These are phyloP conservation scores for Aspergillus terreus DNA, from an alignment of 2,329 filamentous ascomycete species.

Conservation along the genomic window DNA sequence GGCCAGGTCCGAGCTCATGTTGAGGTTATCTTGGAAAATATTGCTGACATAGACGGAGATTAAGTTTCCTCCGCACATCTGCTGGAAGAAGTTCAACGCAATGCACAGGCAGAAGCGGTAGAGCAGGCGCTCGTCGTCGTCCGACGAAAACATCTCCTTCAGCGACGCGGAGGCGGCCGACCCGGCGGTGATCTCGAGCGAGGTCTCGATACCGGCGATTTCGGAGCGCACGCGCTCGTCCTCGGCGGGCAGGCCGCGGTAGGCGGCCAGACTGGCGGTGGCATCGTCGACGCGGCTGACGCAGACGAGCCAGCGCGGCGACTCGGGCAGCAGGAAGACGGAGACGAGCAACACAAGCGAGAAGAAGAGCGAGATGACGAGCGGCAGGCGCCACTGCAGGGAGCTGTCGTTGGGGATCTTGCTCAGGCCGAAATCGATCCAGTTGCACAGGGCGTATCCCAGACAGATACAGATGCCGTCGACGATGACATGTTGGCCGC, in stretches of 20 bases:
- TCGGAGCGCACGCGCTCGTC: constrained; percentile 13
- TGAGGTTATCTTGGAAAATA: constrained; percentile 14
- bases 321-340: constrained; percentile 51
- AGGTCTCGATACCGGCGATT: constrained; percentile 16
- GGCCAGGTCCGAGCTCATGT: constrained; percentile 13
- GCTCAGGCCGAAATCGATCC: constrained; percentile 49
- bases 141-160: constrained; percentile 14
- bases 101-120: constrained; percentile 20
- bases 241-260: constrained; percentile 10
- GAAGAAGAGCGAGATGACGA: constrained; percentile 54
- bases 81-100: constrained; percentile 16
- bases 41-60: constrained; percentile 16
- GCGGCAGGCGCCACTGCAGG: constrained; percentile 51
- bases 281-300: constrained; percentile 17
- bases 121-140: constrained; percentile 17
- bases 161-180: constrained; percentile 7
- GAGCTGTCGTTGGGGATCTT: constrained; percentile 33
- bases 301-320: constrained; percentile 26
- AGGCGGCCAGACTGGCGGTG: constrained; percentile 9
- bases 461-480: constrained; percentile 44
- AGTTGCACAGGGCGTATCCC: constrained; percentile 29
- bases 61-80: constrained; percentile 18
- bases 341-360: constrained; percentile 47
- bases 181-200: constrained; percentile 14
- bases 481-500: constrained; percentile 48